Evolutionary conservation across 495 filamentous ascomycete genomes (phyloP), one percentile per base, ranked within the genome.

Genomic region (Neurospora sp.): DNA sequence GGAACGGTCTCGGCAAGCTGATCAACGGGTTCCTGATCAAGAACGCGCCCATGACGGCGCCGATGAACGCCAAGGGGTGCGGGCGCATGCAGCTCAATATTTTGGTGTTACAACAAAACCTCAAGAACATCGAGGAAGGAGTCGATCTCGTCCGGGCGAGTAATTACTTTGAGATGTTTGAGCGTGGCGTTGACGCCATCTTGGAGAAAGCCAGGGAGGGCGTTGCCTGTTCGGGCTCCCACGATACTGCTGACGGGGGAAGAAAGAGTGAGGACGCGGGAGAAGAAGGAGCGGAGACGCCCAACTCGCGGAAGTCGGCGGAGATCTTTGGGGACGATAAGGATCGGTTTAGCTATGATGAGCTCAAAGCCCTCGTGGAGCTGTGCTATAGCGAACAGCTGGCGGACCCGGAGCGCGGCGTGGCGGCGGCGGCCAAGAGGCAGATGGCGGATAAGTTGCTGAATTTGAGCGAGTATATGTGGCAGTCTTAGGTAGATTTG

Each of bases 71-170:
- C 61, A 80, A 90, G 71, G 96, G 96, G 17, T 92, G 90, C 74
- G 86, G 89, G 27, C 87, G 93, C 8, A 91, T 98, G 85, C 90
- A 93, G 76, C 87, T 98, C 39, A 96, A 98, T 77, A 93, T 98
- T 65, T 85, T 97, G 9, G 96, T 99, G 68, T 83, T 99, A 39
- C 94, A 97, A 78, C 96, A 98, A 76, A 97, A 97, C 75, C 86
- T 99, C 70, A 96, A 94, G 81, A 96, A 96, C 70, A 91, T 99
- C 73, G 93, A 93, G 78, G 83, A 88, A n/a, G 84, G 89, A 4
- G 89, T 91, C 4, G 86, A 88, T 41, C 86, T 98, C 42, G 85
- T 86, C 0, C 85, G 91, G 53, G 92, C 92, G 10, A 88, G 89
- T 9, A 87, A 88, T 53, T 98, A 92, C 82, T 96, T 91, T 73